These are phyloP conservation scores for Phytopythium delawarense DNA, from an alignment of 352 stramenopile genomes.

Conservation along the genomic window DNA sequence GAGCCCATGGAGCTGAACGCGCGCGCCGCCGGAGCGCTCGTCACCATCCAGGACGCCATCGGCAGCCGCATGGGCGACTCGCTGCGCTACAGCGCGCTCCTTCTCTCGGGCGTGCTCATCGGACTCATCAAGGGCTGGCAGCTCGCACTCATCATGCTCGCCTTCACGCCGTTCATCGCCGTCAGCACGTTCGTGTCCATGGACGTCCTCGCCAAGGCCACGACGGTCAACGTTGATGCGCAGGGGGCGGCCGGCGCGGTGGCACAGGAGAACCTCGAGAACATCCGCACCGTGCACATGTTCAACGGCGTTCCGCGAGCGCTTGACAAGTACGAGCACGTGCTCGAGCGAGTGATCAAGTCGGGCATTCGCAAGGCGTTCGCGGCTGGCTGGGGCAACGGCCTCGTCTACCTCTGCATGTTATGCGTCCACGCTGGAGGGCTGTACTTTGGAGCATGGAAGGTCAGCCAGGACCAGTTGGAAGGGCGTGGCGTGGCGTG, in stretches of 20 bases:
- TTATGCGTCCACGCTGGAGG: slow-evolving; percentile 48
- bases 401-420: slow-evolving; percentile 32
- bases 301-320: slow-evolving; percentile 42
- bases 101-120: slow-evolving; percentile 36
- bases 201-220: background rate
- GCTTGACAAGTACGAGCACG: slow-evolving; percentile 32
- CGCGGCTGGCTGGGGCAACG: slow-evolving; percentile 31
- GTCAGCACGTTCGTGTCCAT: slow-evolving; percentile 17
- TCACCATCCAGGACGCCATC: slow-evolving; percentile 44
- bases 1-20: slow-evolving; percentile 22
- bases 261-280: slow-evolving; percentile 45
- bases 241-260: slow-evolving; percentile 35
- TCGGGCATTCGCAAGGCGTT: slow-evolving; percentile 36
- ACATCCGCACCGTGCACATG: slow-evolving; percentile 52
- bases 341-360: slow-evolving; percentile 17
- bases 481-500: slow-evolving; percentile 10
- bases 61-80: slow-evolving; percentile 36
- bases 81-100: slow-evolving; percentile 29
- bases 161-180: slow-evolving; percentile 37
- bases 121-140: slow-evolving; percentile 47
- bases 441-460: slow-evolving; percentile 46
- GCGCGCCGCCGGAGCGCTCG: slow-evolving; percentile 24
- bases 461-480: slow-evolving; percentile 27
- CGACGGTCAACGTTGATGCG: slow-evolving; percentile 23
- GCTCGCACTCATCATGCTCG: slow-evolving; percentile 47